phyloP scores from a whole-genome alignment of 495 filamentous ascomycete genomes.

The Penicillium soppii region DNA sequence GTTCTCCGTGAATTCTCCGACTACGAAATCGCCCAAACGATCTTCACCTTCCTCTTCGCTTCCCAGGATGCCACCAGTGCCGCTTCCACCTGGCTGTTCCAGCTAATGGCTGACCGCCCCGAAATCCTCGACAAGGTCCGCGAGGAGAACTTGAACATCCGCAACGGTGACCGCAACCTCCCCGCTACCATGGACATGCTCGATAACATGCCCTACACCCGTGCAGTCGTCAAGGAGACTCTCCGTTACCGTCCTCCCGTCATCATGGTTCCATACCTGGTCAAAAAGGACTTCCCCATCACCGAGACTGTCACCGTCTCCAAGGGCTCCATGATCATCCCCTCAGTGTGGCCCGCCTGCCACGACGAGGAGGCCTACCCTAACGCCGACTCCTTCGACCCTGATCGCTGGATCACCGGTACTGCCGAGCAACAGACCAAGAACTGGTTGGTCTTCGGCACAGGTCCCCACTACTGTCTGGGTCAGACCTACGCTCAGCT shows the following conservation, averaged over 20 bases:
- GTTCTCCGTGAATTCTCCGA: conserved; percentile 86
- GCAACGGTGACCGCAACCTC: conserved; percentile 73
- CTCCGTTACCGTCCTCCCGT: conserved; percentile 95
- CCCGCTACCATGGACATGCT: conserved; percentile 77
- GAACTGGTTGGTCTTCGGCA: conserved; percentile 97
- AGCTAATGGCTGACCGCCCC: conserved; percentile 89
- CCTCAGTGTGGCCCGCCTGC: conserved; percentile 83
- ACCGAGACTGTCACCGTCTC: conserved; percentile 83
- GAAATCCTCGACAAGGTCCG: conserved; percentile 88
- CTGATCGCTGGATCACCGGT: conserved; percentile 90
- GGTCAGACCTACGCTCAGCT: conserved; percentile 91
- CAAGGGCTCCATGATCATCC: conserved; percentile 94
- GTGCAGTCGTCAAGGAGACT: conserved; percentile 89
- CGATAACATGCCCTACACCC: conserved; percentile 86
- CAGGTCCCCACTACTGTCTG: conserved; percentile 94
- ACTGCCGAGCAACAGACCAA: conserved; percentile 89
- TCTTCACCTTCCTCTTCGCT: conserved; percentile 98
- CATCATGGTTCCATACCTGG: conserved; percentile 95
- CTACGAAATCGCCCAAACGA: conserved; percentile 88
- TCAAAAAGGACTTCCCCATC: conserved; percentile 94
- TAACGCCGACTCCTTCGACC: conserved; percentile 80
- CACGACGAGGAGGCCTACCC: conserved; percentile 93
- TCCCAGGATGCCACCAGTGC: conserved; percentile 96
- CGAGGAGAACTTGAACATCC: conserved; percentile 80
- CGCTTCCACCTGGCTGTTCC: conserved; percentile 92